Conservation (phyloP, 257 asterid species). For the Solanum appendiculatum region DNA sequence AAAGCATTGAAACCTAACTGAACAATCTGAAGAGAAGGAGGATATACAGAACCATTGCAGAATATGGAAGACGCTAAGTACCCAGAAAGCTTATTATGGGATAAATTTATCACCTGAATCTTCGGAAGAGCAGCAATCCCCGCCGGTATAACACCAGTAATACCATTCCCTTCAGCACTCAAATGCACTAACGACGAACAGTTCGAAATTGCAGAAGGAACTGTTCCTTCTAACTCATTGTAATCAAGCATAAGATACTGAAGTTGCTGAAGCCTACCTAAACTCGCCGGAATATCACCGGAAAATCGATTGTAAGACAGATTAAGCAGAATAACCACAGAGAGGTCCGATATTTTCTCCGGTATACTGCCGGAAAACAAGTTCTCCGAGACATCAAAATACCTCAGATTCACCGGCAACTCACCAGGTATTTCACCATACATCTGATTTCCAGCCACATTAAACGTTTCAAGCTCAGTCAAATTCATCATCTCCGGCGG, state of each 20-base stretch:
- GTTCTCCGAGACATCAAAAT: constrained; percentile 44
- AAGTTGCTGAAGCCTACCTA: constrained; percentile 41
- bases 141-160: constrained; percentile 50
- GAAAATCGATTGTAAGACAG: constrained; percentile 36
- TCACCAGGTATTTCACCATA: constrained; percentile 41
- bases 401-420: constrained; percentile 27
- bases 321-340: constrained; percentile 30
- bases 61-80: constrained; percentile 38
- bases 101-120: constrained; percentile 33
- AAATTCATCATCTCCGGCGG: constrained; percentile 22
- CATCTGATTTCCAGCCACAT: constrained; percentile 44
- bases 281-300: constrained; percentile 43
- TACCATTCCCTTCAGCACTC: constrained; percentile 52
- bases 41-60: constrained; percentile 37
- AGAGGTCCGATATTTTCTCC: constrained; percentile 16
- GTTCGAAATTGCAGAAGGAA: constrained; percentile 65
- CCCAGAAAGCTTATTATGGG: constrained; percentile 49
- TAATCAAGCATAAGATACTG: constrained; percentile 46
- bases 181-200: constrained; percentile 56
- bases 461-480: constrained; percentile 32
- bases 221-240: constrained; percentile 44
- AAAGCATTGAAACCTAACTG: constrained; percentile 47
- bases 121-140: constrained; percentile 41
- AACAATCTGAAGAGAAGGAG: constrained; percentile 39
- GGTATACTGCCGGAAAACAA: constrained; percentile 35